Conservation (phyloP, 176 grass and related monocot species). For the Puya raimondii region DNA sequence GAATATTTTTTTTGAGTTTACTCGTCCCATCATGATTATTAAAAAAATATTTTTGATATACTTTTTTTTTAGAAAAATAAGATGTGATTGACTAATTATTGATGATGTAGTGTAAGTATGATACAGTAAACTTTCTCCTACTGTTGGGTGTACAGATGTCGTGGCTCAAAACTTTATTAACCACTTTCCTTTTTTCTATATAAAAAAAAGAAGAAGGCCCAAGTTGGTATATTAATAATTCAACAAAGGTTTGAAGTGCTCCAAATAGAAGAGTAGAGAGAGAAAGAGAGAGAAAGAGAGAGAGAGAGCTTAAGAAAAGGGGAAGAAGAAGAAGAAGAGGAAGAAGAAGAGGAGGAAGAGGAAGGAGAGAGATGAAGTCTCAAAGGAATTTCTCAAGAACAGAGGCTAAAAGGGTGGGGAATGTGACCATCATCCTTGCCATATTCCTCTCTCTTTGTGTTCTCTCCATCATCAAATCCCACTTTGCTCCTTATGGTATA, state of each 20-base stretch:
- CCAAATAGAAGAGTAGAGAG: not conserved
- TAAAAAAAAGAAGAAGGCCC: not conserved
- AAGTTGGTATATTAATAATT: not conserved
- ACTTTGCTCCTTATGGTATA: constrained; percentile 40
- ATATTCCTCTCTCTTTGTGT: constrained; percentile 66
- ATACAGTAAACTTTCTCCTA: too few relatives aligned
- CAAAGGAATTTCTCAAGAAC: constrained; percentile 35
- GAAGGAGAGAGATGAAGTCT: constrained; percentile 44
- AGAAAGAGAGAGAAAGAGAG: not conserved
- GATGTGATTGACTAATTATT: too few relatives aligned
- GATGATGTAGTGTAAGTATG: too few relatives aligned
- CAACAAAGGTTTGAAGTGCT: not conserved
- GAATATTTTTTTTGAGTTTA: too few relatives aligned
- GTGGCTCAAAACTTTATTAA: too few relatives aligned
- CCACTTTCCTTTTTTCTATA: too few relatives aligned
- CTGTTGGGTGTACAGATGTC: too few relatives aligned
- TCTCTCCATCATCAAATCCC: constrained; percentile 61
- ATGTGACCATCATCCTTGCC: constrained; percentile 53
- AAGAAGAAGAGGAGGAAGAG: too few relatives aligned
- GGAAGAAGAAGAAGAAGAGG: not conserved
- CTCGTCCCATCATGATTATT: too few relatives aligned
- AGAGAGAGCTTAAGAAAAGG: not conserved
- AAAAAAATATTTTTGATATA: too few relatives aligned
- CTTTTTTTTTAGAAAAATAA: too few relatives aligned
- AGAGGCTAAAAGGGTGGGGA: constrained; percentile 51